A percentile compares a stretch with the other conserved stretches of the same genome.
These are phyloP conservation scores for Plasmopara halstedii DNA, from an alignment of 352 stramenopile species.

Conservation along the genomic window DNA sequence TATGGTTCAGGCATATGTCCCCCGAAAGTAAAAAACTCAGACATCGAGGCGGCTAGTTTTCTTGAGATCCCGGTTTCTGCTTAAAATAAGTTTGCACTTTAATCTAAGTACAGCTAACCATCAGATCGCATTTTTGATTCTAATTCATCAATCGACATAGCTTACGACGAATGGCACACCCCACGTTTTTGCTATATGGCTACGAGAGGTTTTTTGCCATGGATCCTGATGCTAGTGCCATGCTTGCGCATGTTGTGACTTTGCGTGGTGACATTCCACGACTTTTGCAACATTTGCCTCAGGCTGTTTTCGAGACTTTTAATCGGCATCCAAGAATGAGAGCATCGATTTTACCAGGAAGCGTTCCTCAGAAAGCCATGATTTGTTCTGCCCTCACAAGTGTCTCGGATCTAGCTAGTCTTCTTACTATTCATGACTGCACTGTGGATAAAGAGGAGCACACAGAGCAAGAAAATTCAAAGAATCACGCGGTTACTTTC, in stretches of 20 bases:
- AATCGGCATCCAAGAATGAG: conserved; percentile 59
- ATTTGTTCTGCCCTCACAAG: conserved; percentile 40
- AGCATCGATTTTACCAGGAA: conserved; percentile 28
- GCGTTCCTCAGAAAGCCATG: conserved; percentile 38
- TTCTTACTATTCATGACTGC: conserved; percentile 26
- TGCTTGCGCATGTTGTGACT: conserved; percentile 43
- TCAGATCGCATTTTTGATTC: conserved; percentile 16
- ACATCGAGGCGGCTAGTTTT: too few relatives aligned
- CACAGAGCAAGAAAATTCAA: conserved; percentile 12
- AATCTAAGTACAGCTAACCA: too few relatives aligned
- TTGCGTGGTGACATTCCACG: conserved; percentile 33
- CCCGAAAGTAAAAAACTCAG: too few relatives aligned
- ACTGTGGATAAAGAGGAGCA: conserved; percentile 20
- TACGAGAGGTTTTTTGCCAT: conserved; percentile 71
- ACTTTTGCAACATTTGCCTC: conserved; percentile 30
- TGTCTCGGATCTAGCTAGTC: conserved; percentile 28
- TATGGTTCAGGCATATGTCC: too few relatives aligned
- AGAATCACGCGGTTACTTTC: background rate
- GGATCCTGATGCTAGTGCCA: conserved; percentile 32
- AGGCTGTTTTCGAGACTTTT: conserved; percentile 40
- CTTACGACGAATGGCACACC: conserved; percentile 14
- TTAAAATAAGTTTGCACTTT: too few relatives aligned
- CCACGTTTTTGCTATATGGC: conserved; percentile 45
- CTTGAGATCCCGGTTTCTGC: too few relatives aligned
- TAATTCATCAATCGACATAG: background rate